These are phyloP conservation scores for Neurospora sp. DNA, from an alignment of 495 filamentous ascomycete genomes.

Conservation along the genomic window DNA sequence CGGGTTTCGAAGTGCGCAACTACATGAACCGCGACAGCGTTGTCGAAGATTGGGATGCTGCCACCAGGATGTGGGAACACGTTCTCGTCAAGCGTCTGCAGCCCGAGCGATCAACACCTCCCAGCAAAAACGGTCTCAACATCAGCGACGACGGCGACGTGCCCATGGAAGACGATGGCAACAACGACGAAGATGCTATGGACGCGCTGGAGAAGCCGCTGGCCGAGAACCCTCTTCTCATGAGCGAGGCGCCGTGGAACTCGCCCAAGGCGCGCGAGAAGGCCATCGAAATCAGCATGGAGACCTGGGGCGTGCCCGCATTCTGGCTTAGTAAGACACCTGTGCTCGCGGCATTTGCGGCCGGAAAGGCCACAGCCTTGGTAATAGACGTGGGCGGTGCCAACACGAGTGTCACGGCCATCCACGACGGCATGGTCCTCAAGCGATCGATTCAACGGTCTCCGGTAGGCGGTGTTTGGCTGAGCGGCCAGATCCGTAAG, in stretches of 20 bases:
- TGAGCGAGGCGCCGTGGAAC: conserved; percentile 95
- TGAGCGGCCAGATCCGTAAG: conserved; percentile 75
- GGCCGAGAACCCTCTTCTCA: conserved; percentile 78
- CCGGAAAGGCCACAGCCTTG: conserved; percentile 83
- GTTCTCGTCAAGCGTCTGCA: conserved; percentile 63
- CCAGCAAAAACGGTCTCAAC: conserved; percentile 66
- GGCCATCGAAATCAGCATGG: conserved; percentile 88
- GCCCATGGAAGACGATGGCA: conserved; percentile 42
- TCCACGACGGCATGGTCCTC: conserved; percentile 89
- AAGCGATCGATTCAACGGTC: conserved; percentile 79
- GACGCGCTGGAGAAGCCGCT: conserved; percentile 70
- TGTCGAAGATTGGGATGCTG: conserved; percentile 94
- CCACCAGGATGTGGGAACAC: conserved; percentile 75
- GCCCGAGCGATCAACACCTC: conserved; percentile 55
- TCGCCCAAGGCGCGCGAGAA: conserved; percentile 76
- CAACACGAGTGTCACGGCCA: conserved; percentile 79
- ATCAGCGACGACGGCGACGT: conserved; percentile 36
- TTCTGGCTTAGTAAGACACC: conserved; percentile 70
- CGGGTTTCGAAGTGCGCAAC: conserved; percentile 71
- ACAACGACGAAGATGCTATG: conserved; percentile 40
- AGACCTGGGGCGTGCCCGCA: conserved; percentile 86
- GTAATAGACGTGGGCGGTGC: conserved; percentile 90
- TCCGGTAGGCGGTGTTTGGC: conserved; percentile 76
- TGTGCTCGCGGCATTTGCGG: conserved; percentile 60
- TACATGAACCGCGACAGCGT: conserved; percentile 82